Evolutionary conservation across 257 asterid genomes (phyloP), one percentile per base, ranked within the genome.

Genomic region (Echium plantagineum): DNA sequence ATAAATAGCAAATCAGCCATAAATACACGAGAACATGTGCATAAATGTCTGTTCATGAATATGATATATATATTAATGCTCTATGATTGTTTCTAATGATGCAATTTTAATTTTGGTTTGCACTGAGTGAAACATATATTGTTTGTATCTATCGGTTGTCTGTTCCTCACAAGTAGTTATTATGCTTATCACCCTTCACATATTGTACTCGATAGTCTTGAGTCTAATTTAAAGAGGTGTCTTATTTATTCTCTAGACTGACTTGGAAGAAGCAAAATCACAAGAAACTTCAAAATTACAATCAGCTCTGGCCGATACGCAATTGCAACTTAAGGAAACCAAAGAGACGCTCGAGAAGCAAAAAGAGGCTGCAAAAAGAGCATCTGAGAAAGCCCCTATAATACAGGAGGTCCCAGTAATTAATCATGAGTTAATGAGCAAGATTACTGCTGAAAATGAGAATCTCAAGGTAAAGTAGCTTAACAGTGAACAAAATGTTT

Each of bases 251-350:
- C 55, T 66, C 55, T 73, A 93, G 99, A 80, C 86, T 62, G 97
- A 93, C 73, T 58, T 89, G 55, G 99, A 93, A 76, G 99, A 84
- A 75, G 84, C 97, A 63, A 93, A 93, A 83, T 76, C 87, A 51
- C 97, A 84, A 75, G 99, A 93, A 80, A 89, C 80, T 75, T 60
- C 83, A 49, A 89, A 89, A 77, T 62, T 93, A 65, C 91, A 84
- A 70, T 78, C 86, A 73, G 85, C 96, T 70, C 70, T 86, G 72
- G 86, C 81, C 69, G 94, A 86, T 68, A 81, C 78, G 76, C 96
- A 86, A 65, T 78, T 74, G 72, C 83, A 86, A 80, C 80, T 93
- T 66, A 83, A 77, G 66, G 95, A 93, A 76, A 72, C 97, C 56
- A 80, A 93, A 68, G 85, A 83, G 68, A 72, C 63, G 78, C 83